phyloP scores from a whole-genome alignment of 768 basidiomycete genomes.

The Lactarius tabidus region DNA sequence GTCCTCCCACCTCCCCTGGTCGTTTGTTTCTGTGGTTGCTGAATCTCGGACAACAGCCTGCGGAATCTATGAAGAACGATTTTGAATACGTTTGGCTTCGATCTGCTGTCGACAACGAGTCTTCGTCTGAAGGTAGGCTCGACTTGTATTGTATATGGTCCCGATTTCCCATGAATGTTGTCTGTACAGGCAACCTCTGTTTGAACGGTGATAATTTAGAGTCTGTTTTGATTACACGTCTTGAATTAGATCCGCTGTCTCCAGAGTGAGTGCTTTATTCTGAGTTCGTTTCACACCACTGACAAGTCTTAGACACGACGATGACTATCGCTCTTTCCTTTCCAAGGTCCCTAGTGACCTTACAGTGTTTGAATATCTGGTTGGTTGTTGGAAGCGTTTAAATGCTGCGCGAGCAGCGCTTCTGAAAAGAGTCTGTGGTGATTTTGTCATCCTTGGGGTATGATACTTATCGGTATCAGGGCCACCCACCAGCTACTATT shows the following conservation, averaged over 20 bases:
- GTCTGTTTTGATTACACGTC: constrained; percentile 23
- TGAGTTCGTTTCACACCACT: constrained; percentile 15
- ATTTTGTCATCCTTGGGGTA: not conserved
- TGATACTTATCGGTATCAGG: constrained; percentile 35
- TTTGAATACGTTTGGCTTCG: constrained; percentile 25
- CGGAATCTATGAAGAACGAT: constrained; percentile 19
- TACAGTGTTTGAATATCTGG: constrained; percentile 85
- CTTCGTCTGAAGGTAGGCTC: not conserved
- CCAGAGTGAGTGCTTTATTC: constrained; percentile 17
- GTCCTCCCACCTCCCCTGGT: constrained; percentile 29
- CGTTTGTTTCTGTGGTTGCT: not conserved
- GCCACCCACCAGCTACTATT: constrained; percentile 57
- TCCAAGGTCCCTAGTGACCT: constrained; percentile 73
- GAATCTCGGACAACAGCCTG: constrained; percentile 20
- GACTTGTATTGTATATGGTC: not conserved
- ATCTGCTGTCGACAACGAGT: constrained; percentile 22
- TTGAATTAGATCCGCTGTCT: constrained; percentile 20
- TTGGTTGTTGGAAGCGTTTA: constrained; percentile 89
- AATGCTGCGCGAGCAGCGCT: constrained; percentile 51
- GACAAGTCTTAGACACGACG: constrained; percentile 50
- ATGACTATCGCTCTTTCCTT: constrained; percentile 68
- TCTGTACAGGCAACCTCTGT: constrained; percentile 11
- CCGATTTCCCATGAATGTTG: not conserved
- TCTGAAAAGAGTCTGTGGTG: constrained; percentile 53
- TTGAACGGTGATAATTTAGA: constrained; percentile 22